A percentile compares a stretch with the other conserved stretches of the same genome.
Conservation (phyloP, 345 rosid genomes). For the Rhodamnia argentea region DNA sequence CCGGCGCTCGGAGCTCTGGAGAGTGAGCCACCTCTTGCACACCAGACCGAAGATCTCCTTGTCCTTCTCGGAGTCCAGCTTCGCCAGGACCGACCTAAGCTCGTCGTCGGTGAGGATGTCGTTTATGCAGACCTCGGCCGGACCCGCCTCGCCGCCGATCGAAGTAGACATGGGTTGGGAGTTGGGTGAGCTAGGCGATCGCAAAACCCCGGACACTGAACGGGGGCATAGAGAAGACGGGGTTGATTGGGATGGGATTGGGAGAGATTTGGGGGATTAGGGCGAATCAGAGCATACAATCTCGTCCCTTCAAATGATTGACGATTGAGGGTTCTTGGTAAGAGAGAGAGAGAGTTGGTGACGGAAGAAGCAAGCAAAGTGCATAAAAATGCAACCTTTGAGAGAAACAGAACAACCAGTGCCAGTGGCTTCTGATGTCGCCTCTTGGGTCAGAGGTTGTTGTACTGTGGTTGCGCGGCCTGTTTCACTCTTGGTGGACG, state of each 20-base stretch:
- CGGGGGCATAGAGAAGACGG: neutral
- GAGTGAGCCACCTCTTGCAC: constrained; percentile 76
- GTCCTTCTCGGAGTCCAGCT: constrained; percentile 60
- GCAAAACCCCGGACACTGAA: neutral
- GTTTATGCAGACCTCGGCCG: constrained; percentile 34
- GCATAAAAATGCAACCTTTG: neutral
- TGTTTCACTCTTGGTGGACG: neutral
- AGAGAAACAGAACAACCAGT: neutral
- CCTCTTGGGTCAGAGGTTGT: neutral
- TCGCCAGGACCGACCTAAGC: constrained; percentile 52
- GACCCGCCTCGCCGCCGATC: neutral
- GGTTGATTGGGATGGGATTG: neutral
- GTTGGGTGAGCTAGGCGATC: neutral
- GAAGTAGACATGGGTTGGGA: neutral
- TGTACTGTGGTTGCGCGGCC: neutral
- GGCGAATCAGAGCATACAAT: neutral
- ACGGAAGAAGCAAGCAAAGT: neutral
- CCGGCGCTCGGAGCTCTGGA: constrained; percentile 88
- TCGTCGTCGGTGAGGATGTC: constrained; percentile 72
- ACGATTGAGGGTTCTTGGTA: too few relatives aligned
- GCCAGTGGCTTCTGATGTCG: neutral
- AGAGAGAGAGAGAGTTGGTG: too few relatives aligned
- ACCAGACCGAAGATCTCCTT: constrained; percentile 86
- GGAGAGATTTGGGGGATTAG: neutral
- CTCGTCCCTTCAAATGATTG: too few relatives aligned